These are phyloP conservation scores for Firmiana major DNA, from an alignment of 345 rosid species.

Conservation along the genomic window DNA sequence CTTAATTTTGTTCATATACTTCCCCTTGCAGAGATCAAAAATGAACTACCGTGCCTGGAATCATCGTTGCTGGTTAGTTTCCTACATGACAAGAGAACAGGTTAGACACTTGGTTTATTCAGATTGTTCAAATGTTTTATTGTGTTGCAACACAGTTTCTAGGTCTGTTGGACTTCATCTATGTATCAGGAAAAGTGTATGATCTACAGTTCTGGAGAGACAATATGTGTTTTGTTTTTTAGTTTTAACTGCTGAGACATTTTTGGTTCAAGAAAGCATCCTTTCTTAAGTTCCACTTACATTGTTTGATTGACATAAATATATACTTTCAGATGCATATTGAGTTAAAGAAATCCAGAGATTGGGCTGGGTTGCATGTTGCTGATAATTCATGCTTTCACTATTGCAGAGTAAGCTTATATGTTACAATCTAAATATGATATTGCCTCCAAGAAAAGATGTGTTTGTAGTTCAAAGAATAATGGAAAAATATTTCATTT, in stretches of 20 bases:
- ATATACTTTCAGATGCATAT: slow-evolving; percentile 50
- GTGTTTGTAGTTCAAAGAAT: neutral
- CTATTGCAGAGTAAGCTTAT: slow-evolving; percentile 66
- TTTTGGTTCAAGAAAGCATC: neutral
- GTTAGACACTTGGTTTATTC: slow-evolving; percentile 30
- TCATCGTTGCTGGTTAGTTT: slow-evolving; percentile 96
- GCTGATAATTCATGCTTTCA: slow-evolving; percentile 94
- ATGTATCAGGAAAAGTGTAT: neutral
- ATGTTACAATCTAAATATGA: neutral
- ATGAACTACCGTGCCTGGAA: slow-evolving; percentile 99
- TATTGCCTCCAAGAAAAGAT: neutral
- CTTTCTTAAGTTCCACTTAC: slow-evolving; percentile 2
- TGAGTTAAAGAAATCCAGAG: slow-evolving; percentile 64
- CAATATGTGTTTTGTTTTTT: slow-evolving; percentile 7
- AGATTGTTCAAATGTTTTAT: neutral
- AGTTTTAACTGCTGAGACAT: slow-evolving; percentile 8
- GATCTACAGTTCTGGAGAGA: neutral
- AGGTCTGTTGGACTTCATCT: neutral
- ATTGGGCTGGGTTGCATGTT: slow-evolving; percentile 75
- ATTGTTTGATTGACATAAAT: slow-evolving; percentile 3
- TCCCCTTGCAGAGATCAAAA: slow-evolving; percentile 68
- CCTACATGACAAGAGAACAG: slow-evolving; percentile 70
- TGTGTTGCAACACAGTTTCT: neutral
- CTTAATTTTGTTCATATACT: slow-evolving; percentile 3
- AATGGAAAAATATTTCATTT: neutral